Evolutionary conservation across 2,329 filamentous ascomycete species (phyloP).

Genomic region (Pseudogymnoascus verrucosus): DNA sequence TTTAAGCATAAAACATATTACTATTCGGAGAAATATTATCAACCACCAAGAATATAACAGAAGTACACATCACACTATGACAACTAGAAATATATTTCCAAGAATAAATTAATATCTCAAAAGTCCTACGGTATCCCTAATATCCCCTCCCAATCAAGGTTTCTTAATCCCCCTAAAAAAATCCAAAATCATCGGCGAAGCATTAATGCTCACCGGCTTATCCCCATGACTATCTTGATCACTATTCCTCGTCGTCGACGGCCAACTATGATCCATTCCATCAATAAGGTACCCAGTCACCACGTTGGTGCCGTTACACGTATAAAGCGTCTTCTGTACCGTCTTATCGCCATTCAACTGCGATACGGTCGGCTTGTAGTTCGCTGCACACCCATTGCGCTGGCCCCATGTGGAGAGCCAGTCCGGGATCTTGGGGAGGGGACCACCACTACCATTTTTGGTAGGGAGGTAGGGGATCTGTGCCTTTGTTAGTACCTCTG

Average conservation of each 20-base stretch:
- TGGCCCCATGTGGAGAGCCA: constrained; percentile 34
- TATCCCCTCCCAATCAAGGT: neutral
- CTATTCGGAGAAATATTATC: no score
- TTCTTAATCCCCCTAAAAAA: constrained; percentile 30
- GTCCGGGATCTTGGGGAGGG: constrained; percentile 36
- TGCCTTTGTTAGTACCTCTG: no score
- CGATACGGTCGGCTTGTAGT: constrained; percentile 25
- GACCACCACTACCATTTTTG: constrained; percentile 34
- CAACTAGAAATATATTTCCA: no score
- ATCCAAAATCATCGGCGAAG: constrained; percentile 32
- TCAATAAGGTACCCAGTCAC: constrained; percentile 9
- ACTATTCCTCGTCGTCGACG: constrained; percentile 30
- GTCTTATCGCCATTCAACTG: constrained; percentile 24
- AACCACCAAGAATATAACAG: neutral
- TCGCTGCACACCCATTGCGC: constrained; percentile 22
- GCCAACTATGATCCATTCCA: constrained; percentile 33
- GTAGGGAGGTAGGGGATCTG: constrained; percentile 23
- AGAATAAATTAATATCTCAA: no score
- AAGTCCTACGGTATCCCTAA: neutral
- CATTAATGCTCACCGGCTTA: constrained; percentile 29
- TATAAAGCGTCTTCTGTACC: constrained; percentile 18
- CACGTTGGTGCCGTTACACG: neutral
- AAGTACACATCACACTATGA: neutral
- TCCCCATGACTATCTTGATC: constrained; percentile 28
- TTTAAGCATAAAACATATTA: no score